Percentiles rank a stretch among this genome's conserved stretches.
Evolutionary conservation across 176 grass and related monocot species (phyloP).

Genomic region (Aegilops umbellulata): DNA sequence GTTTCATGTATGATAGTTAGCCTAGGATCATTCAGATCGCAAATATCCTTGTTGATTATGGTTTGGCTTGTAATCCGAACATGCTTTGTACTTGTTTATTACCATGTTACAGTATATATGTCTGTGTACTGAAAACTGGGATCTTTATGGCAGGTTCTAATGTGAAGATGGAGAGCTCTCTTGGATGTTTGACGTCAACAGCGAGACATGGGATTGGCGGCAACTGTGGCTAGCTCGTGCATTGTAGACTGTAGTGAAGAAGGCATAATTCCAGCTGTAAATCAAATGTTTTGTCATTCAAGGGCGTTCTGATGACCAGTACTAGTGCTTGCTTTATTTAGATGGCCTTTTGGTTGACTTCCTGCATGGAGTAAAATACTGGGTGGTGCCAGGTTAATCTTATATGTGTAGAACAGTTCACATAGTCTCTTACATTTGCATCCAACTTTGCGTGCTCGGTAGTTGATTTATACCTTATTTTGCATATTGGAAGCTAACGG

Average conservation of each 20-base stretch:
- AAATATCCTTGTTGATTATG: background rate
- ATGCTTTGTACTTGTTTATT: constrained; percentile 1
- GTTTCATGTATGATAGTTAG: background rate
- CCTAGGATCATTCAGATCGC: background rate
- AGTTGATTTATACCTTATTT: background rate
- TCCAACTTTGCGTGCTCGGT: background rate
- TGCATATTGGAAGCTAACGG: background rate
- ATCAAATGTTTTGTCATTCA: background rate
- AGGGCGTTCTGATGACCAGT: background rate
- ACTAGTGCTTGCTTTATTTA: constrained; percentile 26
- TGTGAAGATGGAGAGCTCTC: constrained; percentile 27
- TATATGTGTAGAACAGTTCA: constrained; percentile 5
- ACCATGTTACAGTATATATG: background rate
- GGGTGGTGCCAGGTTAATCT: background rate
- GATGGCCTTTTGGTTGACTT: background rate
- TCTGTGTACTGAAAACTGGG: background rate
- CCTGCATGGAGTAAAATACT: background rate
- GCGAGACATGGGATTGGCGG: background rate
- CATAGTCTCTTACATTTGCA: background rate
- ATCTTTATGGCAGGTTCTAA: constrained; percentile 27
- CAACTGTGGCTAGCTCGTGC: constrained; percentile 23
- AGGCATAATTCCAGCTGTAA: constrained; percentile 8
- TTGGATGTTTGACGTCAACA: constrained; percentile 13
- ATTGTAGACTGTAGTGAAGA: constrained; percentile 26
- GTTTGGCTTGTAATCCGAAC: background rate